These are phyloP conservation scores for Trichophyton equinum DNA, from an alignment of 2,329 filamentous ascomycete species.

Conservation along the genomic window DNA sequence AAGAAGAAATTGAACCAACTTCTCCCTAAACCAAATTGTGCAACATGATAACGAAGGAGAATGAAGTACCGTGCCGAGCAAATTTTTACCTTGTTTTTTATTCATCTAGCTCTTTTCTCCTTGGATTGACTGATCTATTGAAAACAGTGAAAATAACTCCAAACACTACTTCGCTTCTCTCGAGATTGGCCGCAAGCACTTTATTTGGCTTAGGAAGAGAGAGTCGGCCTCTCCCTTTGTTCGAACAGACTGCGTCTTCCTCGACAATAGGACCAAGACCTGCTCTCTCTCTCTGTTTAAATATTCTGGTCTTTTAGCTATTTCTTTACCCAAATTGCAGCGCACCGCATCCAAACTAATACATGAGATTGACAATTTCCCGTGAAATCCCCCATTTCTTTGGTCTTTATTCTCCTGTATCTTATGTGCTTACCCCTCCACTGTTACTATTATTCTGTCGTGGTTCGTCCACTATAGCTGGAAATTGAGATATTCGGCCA, in stretches of 20 bases:
- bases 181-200: conserved; percentile 34
- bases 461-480: conserved; percentile 14
- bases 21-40: conserved; percentile 24
- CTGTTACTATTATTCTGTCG: conserved; percentile 4
- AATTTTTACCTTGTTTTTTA: conserved; percentile 5
- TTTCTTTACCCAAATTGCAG: conserved; percentile 6
- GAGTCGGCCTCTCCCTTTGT: not conserved
- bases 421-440: conserved; percentile 14
- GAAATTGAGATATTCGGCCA: conserved; percentile 35
- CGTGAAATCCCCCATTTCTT: conserved; percentile 18
- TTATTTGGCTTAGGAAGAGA: conserved; percentile 27
- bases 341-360: conserved; percentile 3
- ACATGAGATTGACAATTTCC: conserved; percentile 16
- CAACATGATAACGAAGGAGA: conserved; percentile 19
- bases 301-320: conserved; percentile 2
- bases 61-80: conserved; percentile 12
- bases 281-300: conserved; percentile 5
- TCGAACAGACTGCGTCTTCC: conserved; percentile 1
- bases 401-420: conserved; percentile 15
- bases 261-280: conserved; percentile 10
- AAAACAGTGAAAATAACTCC: conserved; percentile 4
- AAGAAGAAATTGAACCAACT: conserved; percentile 8
- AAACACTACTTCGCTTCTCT: conserved; percentile 17
- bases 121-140: conserved; percentile 1
- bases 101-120: conserved; percentile 3